Evolutionary conservation across 768 basidiomycete genomes (phyloP).

Genomic region (Nidularia sp.): DNA sequence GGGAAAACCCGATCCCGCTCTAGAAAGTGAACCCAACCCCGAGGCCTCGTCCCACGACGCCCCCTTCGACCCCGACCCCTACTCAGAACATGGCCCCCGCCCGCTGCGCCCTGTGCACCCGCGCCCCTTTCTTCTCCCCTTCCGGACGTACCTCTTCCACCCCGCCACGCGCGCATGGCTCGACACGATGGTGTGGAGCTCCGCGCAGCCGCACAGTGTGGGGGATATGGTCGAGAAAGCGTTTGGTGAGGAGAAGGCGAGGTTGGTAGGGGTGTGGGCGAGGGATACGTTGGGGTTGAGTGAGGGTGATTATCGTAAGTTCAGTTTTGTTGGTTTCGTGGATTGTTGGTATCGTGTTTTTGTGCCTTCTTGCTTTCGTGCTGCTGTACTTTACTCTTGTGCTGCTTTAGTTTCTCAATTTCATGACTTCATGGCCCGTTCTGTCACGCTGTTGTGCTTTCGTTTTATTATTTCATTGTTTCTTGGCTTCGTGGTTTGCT

Average conservation of each 20-base stretch:
- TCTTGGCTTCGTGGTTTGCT: too few species aligned
- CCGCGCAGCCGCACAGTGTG: slow-evolving; percentile 79
- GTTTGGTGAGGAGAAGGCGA: slow-evolving; percentile 40
- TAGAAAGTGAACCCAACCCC: too few species aligned
- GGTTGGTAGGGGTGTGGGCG: slow-evolving; percentile 70
- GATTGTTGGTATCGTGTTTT: too few species aligned
- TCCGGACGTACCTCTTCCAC: slow-evolving; percentile 62
- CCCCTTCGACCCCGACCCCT: slow-evolving; percentile 10
- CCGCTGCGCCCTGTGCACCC: slow-evolving; percentile 41
- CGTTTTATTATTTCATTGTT: too few species aligned
- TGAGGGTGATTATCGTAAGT: slow-evolving; percentile 61
- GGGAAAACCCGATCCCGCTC: neutral
- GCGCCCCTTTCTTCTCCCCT: slow-evolving; percentile 63
- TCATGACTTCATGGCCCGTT: too few species aligned
- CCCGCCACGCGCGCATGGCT: slow-evolving; percentile 59
- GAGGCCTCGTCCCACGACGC: neutral
- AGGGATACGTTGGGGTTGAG: slow-evolving; percentile 73
- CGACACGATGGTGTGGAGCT: slow-evolving; percentile 88
- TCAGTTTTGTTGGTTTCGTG: neutral
- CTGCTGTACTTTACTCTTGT: too few species aligned
- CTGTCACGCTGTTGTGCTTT: too few species aligned
- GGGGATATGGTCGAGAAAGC: slow-evolving; percentile 64
- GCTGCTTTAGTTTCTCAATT: too few species aligned
- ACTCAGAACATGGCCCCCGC: slow-evolving; percentile 17
- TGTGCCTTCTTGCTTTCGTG: too few species aligned